These are phyloP conservation scores for Corylus heterophylla DNA, from an alignment of 306 rosid genomes.

Conservation along the genomic window DNA sequence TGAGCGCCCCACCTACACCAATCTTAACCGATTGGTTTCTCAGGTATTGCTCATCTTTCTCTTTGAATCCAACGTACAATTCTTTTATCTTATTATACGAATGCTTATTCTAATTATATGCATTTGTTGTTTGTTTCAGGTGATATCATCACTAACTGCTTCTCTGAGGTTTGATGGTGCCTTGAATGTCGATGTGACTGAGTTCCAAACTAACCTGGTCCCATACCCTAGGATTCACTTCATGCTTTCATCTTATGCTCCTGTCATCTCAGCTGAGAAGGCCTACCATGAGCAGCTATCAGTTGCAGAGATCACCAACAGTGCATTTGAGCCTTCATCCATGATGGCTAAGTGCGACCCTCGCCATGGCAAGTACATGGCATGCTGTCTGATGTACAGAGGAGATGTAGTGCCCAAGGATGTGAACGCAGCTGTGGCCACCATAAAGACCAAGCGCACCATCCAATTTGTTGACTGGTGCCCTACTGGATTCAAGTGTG, in stretches of 20 bases:
- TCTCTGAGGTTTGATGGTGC: conserved; percentile 82
- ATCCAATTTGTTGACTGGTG: conserved; percentile 89
- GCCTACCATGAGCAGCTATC: conserved; percentile 83
- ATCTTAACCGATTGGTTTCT: conserved; percentile 77
- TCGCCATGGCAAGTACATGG: conserved; percentile 84
- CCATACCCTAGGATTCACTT: conserved; percentile 87
- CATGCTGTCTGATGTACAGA: conserved; percentile 81
- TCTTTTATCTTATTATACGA: background rate
- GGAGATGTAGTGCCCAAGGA: conserved; percentile 89
- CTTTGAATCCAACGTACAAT: background rate
- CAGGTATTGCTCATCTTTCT: conserved; percentile 38
- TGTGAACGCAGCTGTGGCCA: conserved; percentile 81
- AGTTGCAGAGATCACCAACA: conserved; percentile 76
- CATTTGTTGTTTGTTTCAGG: conserved; percentile 34
- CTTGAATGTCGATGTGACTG: conserved; percentile 77
- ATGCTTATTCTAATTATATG: background rate
- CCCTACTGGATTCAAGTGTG: conserved; percentile 88
- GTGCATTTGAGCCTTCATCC: conserved; percentile 81
- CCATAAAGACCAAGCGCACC: conserved; percentile 82
- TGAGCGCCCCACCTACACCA: conserved; percentile 78
- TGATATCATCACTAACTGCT: conserved; percentile 75
- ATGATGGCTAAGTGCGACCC: conserved; percentile 93
- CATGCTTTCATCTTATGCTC: conserved; percentile 85
- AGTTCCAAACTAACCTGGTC: conserved; percentile 80
- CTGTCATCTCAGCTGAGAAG: conserved; percentile 82